phyloP scores from a whole-genome alignment of 441 rosid genomes.

The Pelargonium hybrid region DNA sequence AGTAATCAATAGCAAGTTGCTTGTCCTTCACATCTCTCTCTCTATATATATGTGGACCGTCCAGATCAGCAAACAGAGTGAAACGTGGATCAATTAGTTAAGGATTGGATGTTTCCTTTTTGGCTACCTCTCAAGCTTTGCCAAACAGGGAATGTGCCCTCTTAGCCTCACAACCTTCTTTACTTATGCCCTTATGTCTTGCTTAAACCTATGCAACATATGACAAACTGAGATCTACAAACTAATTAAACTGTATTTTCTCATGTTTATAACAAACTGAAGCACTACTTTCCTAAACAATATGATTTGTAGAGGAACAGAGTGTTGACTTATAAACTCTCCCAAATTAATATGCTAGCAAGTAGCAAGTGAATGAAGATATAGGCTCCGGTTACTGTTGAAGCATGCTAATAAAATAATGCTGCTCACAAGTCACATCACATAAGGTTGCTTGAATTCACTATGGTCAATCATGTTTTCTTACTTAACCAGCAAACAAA shows the following conservation, averaged over 20 bases:
- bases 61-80: neutral
- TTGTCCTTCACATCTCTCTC: constrained; percentile 30
- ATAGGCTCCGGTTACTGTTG: neutral
- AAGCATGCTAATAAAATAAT: too few relatives aligned
- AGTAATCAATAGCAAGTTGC: constrained; percentile 32
- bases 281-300: too few relatives aligned
- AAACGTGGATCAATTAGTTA: constrained; percentile 23
- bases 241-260: neutral
- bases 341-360: too few relatives aligned
- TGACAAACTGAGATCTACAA: neutral
- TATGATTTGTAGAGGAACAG: too few relatives aligned
- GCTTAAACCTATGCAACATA: neutral
- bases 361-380: too few relatives aligned
- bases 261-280: too few relatives aligned
- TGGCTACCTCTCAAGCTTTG: constrained; percentile 21
- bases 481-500: constrained; percentile 26
- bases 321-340: too few relatives aligned
- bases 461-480: constrained; percentile 26
- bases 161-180: constrained; percentile 15
- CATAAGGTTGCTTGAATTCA: constrained; percentile 11
- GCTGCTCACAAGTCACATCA: too few relatives aligned
- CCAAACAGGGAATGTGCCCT: constrained; percentile 27
- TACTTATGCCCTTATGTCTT: constrained; percentile 11
- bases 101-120: constrained; percentile 28
- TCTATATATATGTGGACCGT: neutral